These are phyloP conservation scores for Calvatia gigantea DNA, from an alignment of 768 basidiomycete genomes.

Conservation along the genomic window DNA sequence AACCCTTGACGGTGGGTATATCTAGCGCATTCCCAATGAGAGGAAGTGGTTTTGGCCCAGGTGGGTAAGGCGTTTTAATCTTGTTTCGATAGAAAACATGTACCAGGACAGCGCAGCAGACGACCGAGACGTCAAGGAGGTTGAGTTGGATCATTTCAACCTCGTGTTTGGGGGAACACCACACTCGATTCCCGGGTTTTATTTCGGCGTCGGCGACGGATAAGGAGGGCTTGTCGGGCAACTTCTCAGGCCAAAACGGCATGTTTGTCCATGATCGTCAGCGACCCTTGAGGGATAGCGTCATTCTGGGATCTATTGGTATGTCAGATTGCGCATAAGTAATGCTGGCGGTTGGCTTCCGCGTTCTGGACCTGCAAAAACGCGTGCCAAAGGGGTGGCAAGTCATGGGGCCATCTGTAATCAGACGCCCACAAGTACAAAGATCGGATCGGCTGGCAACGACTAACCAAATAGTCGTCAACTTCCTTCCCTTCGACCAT, in stretches of 20 bases:
- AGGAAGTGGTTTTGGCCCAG: slow-evolving; percentile 18
- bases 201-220: background rate
- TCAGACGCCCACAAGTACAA: slow-evolving; percentile 1
- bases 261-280: no score
- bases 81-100: background rate
- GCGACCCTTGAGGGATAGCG: background rate
- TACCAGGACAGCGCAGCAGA: background rate
- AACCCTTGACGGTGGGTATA: slow-evolving; percentile 12
- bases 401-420: background rate
- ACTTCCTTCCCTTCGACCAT: slow-evolving; percentile 1
- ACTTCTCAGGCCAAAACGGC: background rate
- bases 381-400: no score
- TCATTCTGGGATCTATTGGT: no score
- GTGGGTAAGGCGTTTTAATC: slow-evolving; percentile 14
- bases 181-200: background rate
- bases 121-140: background rate
- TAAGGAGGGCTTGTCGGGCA: background rate
- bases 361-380: no score
- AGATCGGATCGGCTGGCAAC: background rate
- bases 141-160: background rate
- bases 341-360: no score
- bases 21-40: slow-evolving; percentile 21
- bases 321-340: no score
- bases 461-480: slow-evolving; percentile 1
- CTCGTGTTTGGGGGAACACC: background rate